A percentile compares a stretch with the other conserved stretches of the same genome.
Evolutionary conservation across 805 yeast species (phyloP).

Genomic region (Metschnikowia baotianmanensis): DNA sequence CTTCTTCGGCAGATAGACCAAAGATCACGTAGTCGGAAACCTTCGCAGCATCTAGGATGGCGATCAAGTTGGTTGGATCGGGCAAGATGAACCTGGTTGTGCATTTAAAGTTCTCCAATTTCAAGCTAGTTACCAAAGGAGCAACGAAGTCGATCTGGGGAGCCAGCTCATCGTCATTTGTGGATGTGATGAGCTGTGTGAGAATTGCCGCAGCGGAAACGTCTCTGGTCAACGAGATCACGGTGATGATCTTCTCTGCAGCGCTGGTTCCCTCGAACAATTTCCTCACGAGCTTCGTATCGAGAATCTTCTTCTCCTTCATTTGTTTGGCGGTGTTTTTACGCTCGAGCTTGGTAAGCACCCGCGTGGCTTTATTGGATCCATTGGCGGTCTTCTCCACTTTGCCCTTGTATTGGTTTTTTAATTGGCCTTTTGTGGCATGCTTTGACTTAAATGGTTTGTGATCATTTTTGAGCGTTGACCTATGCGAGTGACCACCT

Average conservation of each 20-base stretch:
- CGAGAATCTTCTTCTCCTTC: constrained; percentile 66
- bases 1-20: constrained; percentile 83
- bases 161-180: constrained; percentile 23
- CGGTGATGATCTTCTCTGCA: constrained; percentile 78
- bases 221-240: constrained; percentile 77
- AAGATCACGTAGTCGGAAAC: constrained; percentile 87
- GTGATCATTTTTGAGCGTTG: constrained; percentile 78
- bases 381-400: constrained; percentile 61
- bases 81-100: constrained; percentile 74
- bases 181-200: constrained; percentile 44
- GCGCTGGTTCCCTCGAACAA: constrained; percentile 79
- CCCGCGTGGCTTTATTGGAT: constrained; percentile 35
- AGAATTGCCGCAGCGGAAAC: constrained; percentile 56
- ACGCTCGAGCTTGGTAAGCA: constrained; percentile 56
- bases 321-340: constrained; percentile 77
- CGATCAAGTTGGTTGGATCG: constrained; percentile 59
- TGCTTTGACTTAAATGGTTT: constrained; percentile 92
- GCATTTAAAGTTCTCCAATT: constrained; percentile 67
- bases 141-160: constrained; percentile 20
- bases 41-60: constrained; percentile 81
- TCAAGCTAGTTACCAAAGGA: constrained; percentile 53
- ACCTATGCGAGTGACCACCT: constrained; percentile 75
- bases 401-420: constrained; percentile 79
- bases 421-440: constrained; percentile 83
- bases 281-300: constrained; percentile 56